Evolutionary conservation across 352 stramenopile species (phyloP).

Genomic region (Globisporangium cystogenes): DNA sequence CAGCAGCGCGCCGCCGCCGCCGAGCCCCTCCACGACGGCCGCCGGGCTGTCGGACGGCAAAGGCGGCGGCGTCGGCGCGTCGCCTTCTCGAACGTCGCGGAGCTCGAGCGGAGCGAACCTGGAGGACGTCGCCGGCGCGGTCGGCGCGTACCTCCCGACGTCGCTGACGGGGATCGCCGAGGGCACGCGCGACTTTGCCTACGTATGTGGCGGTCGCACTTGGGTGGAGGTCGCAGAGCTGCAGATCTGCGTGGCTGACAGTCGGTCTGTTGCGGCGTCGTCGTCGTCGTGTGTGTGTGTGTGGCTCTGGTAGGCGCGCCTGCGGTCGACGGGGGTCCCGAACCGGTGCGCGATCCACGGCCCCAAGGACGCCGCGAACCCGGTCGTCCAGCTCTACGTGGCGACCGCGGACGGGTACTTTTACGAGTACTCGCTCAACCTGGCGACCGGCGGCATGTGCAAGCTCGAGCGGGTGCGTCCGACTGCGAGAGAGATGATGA

Average conservation of each 20-base stretch:
- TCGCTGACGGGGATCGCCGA: constrained; percentile 79
- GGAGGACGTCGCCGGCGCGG: constrained; percentile 59
- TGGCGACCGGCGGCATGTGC: constrained; percentile 67
- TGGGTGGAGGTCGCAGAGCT: no score
- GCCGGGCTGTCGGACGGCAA: not conserved
- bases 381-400: constrained; percentile 70
- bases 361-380: constrained; percentile 39
- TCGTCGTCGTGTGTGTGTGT: constrained; percentile 1
- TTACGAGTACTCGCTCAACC: constrained; percentile 84
- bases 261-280: no score
- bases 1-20: not conserved
- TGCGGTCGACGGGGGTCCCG: constrained; percentile 60
- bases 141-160: constrained; percentile 69
- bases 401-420: constrained; percentile 79
- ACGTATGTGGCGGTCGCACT: constrained; percentile 29
- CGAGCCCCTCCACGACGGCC: constrained; percentile 2
- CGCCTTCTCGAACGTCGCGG: constrained; percentile 16
- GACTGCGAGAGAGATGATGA: no score
- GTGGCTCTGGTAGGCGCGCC: constrained; percentile 38
- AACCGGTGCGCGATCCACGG: constrained; percentile 81
- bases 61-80: constrained; percentile 7
- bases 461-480: constrained; percentile 65
- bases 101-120: constrained; percentile 43
- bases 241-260: not conserved
- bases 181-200: constrained; percentile 85